These are phyloP conservation scores for Harringtonia aguacate DNA, from an alignment of 2,329 filamentous ascomycete species.

Conservation along the genomic window DNA sequence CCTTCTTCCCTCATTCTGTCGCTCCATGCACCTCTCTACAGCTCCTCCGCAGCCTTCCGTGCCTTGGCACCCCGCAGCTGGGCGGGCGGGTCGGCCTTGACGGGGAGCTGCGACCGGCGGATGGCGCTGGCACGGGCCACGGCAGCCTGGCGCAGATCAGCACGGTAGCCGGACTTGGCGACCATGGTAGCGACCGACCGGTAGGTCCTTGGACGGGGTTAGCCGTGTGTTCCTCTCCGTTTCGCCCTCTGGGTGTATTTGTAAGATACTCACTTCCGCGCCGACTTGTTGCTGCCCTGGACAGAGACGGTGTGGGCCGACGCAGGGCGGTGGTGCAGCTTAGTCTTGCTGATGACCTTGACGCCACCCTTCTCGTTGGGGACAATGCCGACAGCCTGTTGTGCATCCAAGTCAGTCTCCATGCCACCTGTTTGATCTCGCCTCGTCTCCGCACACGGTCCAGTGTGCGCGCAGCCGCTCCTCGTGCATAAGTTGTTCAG, in stretches of 20 bases:
- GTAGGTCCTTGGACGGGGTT: slow-evolving; percentile 56
- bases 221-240: background rate
- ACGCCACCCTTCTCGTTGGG: slow-evolving; percentile 69
- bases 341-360: slow-evolving; percentile 73
- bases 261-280: slow-evolving; percentile 58
- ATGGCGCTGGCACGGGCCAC: slow-evolving; percentile 82
- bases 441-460: too few relatives aligned
- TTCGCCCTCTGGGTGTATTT: background rate
- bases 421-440: too few relatives aligned
- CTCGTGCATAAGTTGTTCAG: too few relatives aligned
- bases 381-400: slow-evolving; percentile 72
- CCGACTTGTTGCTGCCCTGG: slow-evolving; percentile 61
- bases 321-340: slow-evolving; percentile 62
- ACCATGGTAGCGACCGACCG: slow-evolving; percentile 73
- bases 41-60: slow-evolving; percentile 53
- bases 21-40: slow-evolving; percentile 19
- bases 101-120: slow-evolving; percentile 65
- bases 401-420: background rate
- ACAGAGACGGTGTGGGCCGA: slow-evolving; percentile 52
- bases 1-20: background rate
- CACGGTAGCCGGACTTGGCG: slow-evolving; percentile 77
- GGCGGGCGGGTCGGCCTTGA: slow-evolving; percentile 62
- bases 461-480: background rate
- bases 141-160: slow-evolving; percentile 65
- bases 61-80: slow-evolving; percentile 77